These are phyloP conservation scores for Erucastrum elatum DNA, from an alignment of 345 rosid species.

Conservation along the genomic window DNA sequence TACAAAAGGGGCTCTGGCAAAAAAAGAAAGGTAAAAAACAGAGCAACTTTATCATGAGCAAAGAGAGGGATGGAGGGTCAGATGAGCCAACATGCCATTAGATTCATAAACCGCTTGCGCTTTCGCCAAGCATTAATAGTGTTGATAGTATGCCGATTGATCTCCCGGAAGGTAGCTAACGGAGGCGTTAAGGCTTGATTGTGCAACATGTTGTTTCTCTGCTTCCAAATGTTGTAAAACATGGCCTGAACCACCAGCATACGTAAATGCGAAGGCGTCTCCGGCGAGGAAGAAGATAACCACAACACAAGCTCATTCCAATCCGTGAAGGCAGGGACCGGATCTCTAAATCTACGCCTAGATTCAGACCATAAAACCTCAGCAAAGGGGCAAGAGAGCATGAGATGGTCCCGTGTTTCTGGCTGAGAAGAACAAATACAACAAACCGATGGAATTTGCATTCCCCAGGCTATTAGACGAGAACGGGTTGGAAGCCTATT, in stretches of 20 bases:
- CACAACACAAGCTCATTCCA: background rate
- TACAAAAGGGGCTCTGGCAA: too few species aligned
- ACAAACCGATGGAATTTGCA: background rate
- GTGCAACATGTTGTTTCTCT: background rate
- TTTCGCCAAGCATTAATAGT: too few species aligned
- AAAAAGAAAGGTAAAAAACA: too few species aligned
- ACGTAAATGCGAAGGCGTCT: background rate
- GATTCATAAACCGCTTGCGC: too few species aligned
- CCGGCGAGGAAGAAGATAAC: background rate
- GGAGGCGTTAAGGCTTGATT: too few species aligned
- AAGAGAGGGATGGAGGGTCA: too few species aligned
- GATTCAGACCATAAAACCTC: background rate
- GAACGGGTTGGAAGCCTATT: background rate
- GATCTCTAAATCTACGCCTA: background rate
- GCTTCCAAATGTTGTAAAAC: background rate
- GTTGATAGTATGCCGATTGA: too few species aligned
- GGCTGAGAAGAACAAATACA: background rate
- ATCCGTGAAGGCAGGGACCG: background rate
- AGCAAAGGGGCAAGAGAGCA: background rate
- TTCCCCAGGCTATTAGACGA: background rate
- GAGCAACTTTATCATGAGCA: too few species aligned
- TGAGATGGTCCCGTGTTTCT: background rate
- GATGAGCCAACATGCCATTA: too few species aligned
- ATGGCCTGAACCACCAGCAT: background rate
- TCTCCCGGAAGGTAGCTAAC: too few species aligned